Conservation (phyloP, 208 protist species). For the Leishmania amazonensis region DNA sequence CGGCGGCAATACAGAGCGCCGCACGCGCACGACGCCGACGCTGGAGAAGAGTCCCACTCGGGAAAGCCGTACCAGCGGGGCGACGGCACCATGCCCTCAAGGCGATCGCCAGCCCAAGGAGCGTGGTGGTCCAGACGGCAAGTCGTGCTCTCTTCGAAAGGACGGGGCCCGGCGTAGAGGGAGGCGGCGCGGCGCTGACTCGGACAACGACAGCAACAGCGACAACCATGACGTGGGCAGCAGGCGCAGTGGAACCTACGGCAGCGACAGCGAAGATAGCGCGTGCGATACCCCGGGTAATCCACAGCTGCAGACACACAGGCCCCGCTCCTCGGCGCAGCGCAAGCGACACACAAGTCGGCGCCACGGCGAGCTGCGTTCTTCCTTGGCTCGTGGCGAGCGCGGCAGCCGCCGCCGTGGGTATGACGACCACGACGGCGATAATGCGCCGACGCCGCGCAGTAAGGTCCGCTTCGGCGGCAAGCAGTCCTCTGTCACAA, state of each 20-base stretch:
- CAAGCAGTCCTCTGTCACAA: conserved; percentile 14
- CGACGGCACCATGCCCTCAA: background rate
- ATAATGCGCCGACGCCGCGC: conserved; percentile 4
- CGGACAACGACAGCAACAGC: conserved; percentile 3
- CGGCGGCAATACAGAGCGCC: conserved; percentile 5
- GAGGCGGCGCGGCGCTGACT: background rate
- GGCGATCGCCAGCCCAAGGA: background rate
- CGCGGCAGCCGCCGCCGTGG: conserved; percentile 1
- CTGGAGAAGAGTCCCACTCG: conserved; percentile 6
- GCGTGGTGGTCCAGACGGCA: background rate
- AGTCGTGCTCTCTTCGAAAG: background rate
- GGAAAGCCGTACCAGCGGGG: background rate
- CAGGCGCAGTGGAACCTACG: background rate
- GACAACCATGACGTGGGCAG: conserved; percentile 4
- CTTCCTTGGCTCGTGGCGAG: background rate
- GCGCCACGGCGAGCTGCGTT: background rate
- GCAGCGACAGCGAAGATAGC: conserved; percentile 7
- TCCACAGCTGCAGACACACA: conserved; percentile 56
- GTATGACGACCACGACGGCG: background rate
- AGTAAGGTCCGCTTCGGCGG: background rate
- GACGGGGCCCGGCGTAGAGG: background rate
- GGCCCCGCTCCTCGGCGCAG: conserved; percentile 29
- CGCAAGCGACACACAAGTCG: conserved; percentile 4
- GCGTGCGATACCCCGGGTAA: conserved; percentile 40
- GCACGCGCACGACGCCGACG: background rate